Conservation (phyloP, 2,329 filamentous ascomycete species). For the Paecilomyces fulvus region DNA sequence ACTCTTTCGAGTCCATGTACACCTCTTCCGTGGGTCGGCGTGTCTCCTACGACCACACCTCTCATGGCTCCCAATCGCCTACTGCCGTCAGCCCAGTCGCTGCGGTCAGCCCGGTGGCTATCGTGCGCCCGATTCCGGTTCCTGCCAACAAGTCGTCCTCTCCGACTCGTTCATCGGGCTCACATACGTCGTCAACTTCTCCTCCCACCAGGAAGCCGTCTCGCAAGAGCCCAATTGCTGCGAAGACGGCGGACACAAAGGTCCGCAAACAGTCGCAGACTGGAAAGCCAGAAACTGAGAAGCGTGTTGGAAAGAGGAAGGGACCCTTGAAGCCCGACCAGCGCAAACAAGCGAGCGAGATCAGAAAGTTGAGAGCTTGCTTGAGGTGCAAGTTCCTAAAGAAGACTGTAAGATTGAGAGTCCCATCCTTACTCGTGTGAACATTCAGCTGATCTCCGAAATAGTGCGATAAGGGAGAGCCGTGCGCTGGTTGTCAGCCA, state of each 20-base stretch:
- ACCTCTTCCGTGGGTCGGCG: constrained; percentile 31
- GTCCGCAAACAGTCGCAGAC: constrained; percentile 65
- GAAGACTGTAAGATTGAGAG: constrained; percentile 56
- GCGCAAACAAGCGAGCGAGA: constrained; percentile 92
- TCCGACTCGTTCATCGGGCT: constrained; percentile 53
- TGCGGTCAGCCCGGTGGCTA: constrained; percentile 56
- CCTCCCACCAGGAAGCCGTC: constrained; percentile 57
- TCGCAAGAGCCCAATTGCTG: constrained; percentile 64
- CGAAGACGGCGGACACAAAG: constrained; percentile 76
- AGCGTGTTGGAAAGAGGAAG: constrained; percentile 84
- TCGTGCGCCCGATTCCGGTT: constrained; percentile 57
- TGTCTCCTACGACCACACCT: constrained; percentile 33
- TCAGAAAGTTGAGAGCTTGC: constrained; percentile 87
- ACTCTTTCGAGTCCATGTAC: constrained; percentile 55
- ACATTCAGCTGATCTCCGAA: constrained; percentile 3
- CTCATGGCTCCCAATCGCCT: constrained; percentile 34
- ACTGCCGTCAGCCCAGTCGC: constrained; percentile 58
- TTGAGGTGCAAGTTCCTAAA: constrained; percentile 97
- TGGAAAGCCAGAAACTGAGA: constrained; percentile 80
- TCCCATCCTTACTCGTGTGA: background rate
- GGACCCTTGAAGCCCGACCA: constrained; percentile 88
- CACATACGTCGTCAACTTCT: constrained; percentile 52
- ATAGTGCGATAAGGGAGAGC: constrained; percentile 86
- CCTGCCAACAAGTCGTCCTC: constrained; percentile 40
- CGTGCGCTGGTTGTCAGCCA: constrained; percentile 88